phyloP scores from a whole-genome alignment of 2,329 filamentous ascomycete genomes.

The Sphaerulina vaccinii region DNA sequence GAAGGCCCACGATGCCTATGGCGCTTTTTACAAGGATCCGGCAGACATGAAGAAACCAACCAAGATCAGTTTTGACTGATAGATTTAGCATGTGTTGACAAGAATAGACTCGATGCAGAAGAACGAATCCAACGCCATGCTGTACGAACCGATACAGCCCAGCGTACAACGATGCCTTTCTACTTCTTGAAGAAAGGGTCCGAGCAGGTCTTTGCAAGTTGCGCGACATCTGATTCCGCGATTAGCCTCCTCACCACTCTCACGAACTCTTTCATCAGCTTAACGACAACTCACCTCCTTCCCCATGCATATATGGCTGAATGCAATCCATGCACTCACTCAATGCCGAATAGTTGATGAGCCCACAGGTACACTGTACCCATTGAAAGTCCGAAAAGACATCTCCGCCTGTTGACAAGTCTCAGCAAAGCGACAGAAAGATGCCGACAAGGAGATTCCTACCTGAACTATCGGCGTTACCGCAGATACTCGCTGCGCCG shows the following conservation, averaged over 20 bases:
- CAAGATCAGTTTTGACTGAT: conserved; percentile 82
- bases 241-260: not conserved
- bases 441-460: not conserved
- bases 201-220: no score
- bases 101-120: not conserved
- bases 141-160: no score
- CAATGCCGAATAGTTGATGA: not conserved
- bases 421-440: not conserved
- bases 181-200: no score
- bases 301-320: not conserved
- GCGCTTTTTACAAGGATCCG: conserved; percentile 90
- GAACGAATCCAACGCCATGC: not conserved
- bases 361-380: not conserved
- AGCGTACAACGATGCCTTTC: no score
- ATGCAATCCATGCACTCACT: not conserved
- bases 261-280: not conserved
- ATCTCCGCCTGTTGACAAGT: not conserved
- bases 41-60: conserved; percentile 79
- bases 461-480: not conserved
- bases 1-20: conserved; percentile 94
- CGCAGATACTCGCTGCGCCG: not conserved
- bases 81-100: not conserved
- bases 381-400: not conserved
- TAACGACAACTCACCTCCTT: conserved; percentile 2
- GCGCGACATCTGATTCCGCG: not conserved